Conservation (phyloP, 768 basidiomycete species). For the Baorangia bicolor region DNA sequence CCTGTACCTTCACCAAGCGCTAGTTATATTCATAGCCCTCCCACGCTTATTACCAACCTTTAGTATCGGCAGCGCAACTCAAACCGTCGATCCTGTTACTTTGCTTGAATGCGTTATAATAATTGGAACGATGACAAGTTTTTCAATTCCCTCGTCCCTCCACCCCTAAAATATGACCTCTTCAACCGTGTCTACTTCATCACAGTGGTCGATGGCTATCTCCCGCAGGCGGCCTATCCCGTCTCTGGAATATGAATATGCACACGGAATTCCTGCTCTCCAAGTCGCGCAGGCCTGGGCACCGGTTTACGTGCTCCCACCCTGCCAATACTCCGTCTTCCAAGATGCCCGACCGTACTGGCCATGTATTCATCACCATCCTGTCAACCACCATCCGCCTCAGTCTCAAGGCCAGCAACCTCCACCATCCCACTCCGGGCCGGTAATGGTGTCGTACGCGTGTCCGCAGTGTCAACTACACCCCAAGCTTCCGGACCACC, state of each 20-base stretch:
- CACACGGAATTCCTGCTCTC: no score
- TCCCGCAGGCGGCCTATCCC: background rate
- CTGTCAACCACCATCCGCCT: no score
- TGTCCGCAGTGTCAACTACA: constrained; percentile 20
- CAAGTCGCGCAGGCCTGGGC: background rate
- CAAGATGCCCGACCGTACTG: background rate
- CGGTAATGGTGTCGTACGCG: background rate
- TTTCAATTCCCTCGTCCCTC: background rate
- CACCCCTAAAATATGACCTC: constrained; percentile 2
- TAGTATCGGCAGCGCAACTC: background rate
- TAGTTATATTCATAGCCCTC: background rate
- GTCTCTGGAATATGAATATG: no score
- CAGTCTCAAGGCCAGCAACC: background rate
- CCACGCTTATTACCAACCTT: background rate
- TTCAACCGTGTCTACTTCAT: background rate
- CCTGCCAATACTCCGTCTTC: no score
- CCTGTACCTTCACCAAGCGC: background rate
- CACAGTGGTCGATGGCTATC: background rate
- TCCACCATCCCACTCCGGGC: background rate
- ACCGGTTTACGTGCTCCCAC: background rate
- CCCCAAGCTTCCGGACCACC: constrained; percentile 14
- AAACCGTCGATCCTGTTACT: background rate
- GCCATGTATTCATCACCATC: background rate
- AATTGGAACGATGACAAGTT: no score
- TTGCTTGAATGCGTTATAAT: no score